Percentiles rank a stretch among this genome's conserved stretches.
Evolutionary conservation across 2,329 filamentous ascomycete species (phyloP).

Genomic region (Venturia effusa): DNA sequence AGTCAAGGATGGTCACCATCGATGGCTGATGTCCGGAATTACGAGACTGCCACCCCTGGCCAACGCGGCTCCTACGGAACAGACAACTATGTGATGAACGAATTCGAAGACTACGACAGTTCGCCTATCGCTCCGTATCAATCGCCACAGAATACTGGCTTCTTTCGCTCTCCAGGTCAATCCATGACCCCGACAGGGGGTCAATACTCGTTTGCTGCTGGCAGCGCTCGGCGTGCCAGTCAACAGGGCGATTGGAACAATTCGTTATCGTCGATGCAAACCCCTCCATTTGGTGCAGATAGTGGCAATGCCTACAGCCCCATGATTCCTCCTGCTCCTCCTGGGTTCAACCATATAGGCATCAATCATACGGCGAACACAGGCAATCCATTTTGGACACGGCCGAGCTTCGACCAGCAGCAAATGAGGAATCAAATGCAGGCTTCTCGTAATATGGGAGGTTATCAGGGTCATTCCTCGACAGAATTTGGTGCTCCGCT

Average conservation of each 20-base stretch:
- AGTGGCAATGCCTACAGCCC: not conserved
- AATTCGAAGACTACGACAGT: not conserved
- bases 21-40: not conserved
- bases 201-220: not conserved
- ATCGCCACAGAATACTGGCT: not conserved
- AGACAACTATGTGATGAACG: not conserved
- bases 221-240: not conserved
- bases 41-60: not conserved
- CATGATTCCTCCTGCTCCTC: not conserved
- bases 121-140: not conserved
- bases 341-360: not conserved
- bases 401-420: not conserved
- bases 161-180: not conserved
- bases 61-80: not conserved
- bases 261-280: not conserved
- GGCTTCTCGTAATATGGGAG: not conserved
- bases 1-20: not conserved
- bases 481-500: not conserved
- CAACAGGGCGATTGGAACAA: not conserved
- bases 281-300: not conserved
- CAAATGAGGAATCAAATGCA: not conserved
- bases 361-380: not conserved
- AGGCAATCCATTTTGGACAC: not conserved
- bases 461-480: not conserved
- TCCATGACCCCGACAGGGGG: not conserved